phyloP scores from a whole-genome alignment of 1,284 basidiomycete genomes.

The Moesziomyces sp. region DNA sequence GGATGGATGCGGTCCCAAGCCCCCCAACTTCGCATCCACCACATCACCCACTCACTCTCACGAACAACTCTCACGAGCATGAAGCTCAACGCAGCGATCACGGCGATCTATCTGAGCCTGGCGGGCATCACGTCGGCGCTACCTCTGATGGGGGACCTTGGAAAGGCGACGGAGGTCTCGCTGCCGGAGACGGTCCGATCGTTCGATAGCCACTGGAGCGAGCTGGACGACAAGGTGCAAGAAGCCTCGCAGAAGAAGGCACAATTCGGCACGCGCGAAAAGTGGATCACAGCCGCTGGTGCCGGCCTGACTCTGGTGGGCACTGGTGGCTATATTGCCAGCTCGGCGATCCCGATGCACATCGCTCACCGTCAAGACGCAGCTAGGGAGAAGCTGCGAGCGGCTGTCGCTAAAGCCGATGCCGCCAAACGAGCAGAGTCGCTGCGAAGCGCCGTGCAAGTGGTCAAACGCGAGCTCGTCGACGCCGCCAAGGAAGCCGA shows the following conservation, averaged over 20 bases:
- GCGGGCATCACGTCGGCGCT: neutral
- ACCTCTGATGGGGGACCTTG: neutral
- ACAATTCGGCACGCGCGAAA: neutral
- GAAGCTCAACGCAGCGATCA: neutral
- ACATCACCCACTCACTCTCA: too few relatives aligned
- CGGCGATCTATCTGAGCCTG: neutral
- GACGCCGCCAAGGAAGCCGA: neutral
- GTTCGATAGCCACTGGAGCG: conserved; percentile 7
- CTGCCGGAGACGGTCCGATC: conserved; percentile 1
- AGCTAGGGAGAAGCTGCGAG: neutral
- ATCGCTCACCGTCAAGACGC: neutral
- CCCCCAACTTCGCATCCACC: too few relatives aligned
- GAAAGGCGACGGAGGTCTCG: neutral
- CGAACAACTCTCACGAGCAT: neutral
- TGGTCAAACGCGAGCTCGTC: neutral
- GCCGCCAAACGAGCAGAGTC: neutral
- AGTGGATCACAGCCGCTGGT: neutral
- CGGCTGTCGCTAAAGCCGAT: neutral
- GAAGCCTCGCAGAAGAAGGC: neutral
- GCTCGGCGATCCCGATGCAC: conserved; percentile 3
- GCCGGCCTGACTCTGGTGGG: conserved; percentile 6
- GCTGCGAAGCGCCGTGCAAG: too few relatives aligned
- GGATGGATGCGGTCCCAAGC: too few relatives aligned
- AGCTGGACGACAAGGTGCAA: conserved; percentile 11
- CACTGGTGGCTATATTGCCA: conserved; percentile 8